phyloP scores from a whole-genome alignment of 257 asterid species.

The Solanum pinnatisectum region DNA sequence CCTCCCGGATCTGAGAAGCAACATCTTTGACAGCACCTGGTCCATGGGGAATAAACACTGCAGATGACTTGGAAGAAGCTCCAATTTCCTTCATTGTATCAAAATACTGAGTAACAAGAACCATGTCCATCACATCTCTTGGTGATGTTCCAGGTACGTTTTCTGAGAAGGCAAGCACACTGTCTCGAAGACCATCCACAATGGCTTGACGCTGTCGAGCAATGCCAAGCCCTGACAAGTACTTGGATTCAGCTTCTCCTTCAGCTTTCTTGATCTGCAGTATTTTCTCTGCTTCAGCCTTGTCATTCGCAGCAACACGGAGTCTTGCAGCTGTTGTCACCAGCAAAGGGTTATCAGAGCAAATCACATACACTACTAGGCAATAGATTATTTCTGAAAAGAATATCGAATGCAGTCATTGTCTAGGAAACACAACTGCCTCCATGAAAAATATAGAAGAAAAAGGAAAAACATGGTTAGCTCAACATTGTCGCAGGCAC shows the following conservation, averaged over 20 bases:
- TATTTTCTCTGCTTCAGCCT: conserved; percentile 38
- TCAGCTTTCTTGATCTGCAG: conserved; percentile 35
- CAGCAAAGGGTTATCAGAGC: background rate
- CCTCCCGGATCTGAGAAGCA: conserved; percentile 29
- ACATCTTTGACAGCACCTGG: conserved; percentile 36
- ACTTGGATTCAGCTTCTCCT: conserved; percentile 36
- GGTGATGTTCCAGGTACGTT: conserved; percentile 34
- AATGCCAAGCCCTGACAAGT: conserved; percentile 30
- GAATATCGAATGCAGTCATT: background rate
- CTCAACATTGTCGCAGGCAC: background rate
- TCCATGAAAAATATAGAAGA: background rate
- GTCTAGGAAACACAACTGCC: background rate
- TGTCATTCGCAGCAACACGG: conserved; percentile 37
- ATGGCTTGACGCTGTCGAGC: conserved; percentile 41
- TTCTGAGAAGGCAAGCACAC: conserved; percentile 29
- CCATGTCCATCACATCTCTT: conserved; percentile 37
- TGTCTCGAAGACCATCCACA: conserved; percentile 29
- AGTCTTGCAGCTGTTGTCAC: conserved; percentile 30
- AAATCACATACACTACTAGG: background rate
- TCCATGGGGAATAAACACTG: conserved; percentile 31
- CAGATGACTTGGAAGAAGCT: conserved; percentile 25
- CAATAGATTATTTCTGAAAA: background rate
- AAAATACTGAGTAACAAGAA: conserved; percentile 31
- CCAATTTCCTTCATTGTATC: conserved; percentile 37
- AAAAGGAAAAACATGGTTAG: background rate